Base-by-base conservation (phyloP, 2,329 filamentous ascomycete genomes). In the Stagonosporopsis rhizophila region DNA sequence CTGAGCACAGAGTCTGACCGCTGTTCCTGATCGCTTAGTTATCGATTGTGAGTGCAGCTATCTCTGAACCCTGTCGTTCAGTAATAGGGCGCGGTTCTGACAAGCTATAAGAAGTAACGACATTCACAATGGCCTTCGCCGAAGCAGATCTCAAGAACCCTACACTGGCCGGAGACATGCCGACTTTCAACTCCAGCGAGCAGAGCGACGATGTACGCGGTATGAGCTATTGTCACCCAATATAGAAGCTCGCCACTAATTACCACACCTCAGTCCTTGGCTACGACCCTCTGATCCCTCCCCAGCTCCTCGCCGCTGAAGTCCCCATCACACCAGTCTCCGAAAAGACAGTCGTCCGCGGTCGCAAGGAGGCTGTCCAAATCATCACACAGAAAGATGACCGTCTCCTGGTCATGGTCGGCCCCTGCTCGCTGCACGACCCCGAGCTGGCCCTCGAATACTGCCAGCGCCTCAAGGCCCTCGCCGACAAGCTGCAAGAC, bases 361-460 rank as follows among this genome's bases (percentile, higher is more conserved):
- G 88, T 66, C 86, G 89, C 67, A 85, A 83, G 68, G 85, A 87
- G 65, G 85, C 86, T 53, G 86, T 89, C 65, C 84, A 87, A 64
- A 90, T 96, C 73, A 88, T 96, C 75, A 88, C 91, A 76, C 87
- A 89, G 72, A 83, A 86, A 64, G 88, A 87, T 77, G 92, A 96
- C 81, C 90, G 93, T 59, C 89, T 99, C 30, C 86, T 99, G 60
- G 95, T 98, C 70, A 88, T 99, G 72, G 90, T 96, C 73, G 95
- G 95, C 2, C 95, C 95, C 49, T 99, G 95, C 83, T 97, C 93
- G 25, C 94, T 99, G 74, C 95, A 99, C 82, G 95, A 99, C 79
- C 95, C 95, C 8, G 87, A 83, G 44, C 87, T 87, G 14, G 95
- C 95, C 37, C 82, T 96, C 68, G 92, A 97, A 78, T 99, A 99